These are phyloP conservation scores for Pueraria montana DNA, from an alignment of 306 rosid genomes.

Conservation along the genomic window DNA sequence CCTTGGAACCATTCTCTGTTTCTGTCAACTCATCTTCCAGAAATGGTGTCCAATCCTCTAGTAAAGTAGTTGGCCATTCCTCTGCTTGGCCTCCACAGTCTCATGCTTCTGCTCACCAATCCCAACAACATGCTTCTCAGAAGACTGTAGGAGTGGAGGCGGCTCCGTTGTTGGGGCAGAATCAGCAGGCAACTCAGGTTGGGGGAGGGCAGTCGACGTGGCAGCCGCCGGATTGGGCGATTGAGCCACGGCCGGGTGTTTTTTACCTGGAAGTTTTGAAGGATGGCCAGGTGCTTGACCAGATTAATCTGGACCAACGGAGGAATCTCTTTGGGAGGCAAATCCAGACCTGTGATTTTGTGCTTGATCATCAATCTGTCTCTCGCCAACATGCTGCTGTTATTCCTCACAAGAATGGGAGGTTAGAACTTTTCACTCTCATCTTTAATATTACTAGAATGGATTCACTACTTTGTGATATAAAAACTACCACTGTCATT, in stretches of 20 bases:
- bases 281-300: conserved; percentile 85
- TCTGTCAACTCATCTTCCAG: conserved; percentile 59
- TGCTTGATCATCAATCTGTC: conserved; percentile 97
- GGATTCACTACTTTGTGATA: background rate
- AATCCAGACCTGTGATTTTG: conserved; percentile 80
- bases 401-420: conserved; percentile 95
- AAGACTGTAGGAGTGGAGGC: conserved; percentile 64
- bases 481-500: background rate
- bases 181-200: conserved; percentile 73
- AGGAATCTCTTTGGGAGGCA: conserved; percentile 91
- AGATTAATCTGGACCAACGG: conserved; percentile 75
- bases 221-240: conserved; percentile 99
- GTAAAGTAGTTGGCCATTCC: conserved; percentile 57
- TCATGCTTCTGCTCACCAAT: conserved; percentile 42
- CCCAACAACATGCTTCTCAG: conserved; percentile 57
- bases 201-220: conserved; percentile 93
- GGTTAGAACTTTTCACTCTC: conserved; percentile 60
- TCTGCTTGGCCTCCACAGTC: conserved; percentile 54
- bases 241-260: conserved; percentile 91
- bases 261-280: conserved; percentile 86
- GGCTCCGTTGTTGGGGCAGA: conserved; percentile 73
- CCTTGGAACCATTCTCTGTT: conserved; percentile 87
- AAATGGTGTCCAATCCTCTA: conserved; percentile 51
- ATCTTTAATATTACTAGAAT: conserved; percentile 34
- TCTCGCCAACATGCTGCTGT: conserved; percentile 99